Base-by-base conservation (phyloP, 208 protist species). In the Acanthamoeba castellanii region DNA sequence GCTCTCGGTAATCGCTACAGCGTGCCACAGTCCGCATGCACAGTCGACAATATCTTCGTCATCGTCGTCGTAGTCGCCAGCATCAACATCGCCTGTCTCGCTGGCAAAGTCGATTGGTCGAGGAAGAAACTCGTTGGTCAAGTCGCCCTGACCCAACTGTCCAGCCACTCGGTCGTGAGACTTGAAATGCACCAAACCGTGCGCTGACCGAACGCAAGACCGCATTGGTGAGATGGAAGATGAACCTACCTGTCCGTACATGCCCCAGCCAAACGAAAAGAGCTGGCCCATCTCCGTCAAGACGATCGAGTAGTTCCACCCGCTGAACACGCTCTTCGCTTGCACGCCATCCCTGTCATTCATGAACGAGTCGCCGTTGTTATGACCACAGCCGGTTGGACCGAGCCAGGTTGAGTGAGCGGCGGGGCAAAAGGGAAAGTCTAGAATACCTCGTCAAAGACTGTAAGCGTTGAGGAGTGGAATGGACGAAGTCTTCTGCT, bases 251-350 rank as follows among this genome's bases (percentile, higher is more conserved):
- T 91, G 84, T 5, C n/a, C 84, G 16, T 91, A 91, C 84, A 91
- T 91, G 6, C 84, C 84, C 84, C 84, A 91, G 37, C 84, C 84
- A 91, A 91, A 91, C 22, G 57, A 45, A 27, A 91, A 91, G 32
- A 91, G 47, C 34, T 70, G 50, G 32, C 84, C 84, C 34, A 72
- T 22, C 20, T 64, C 30, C 30, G 27, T 30, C 14, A 91, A 27
- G 0, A 70, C 57, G 30, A 91, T 14, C 20, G 84, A 91, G 34
- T 91, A 70, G 14, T 70, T 91, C 84, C 84, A 91, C 25, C 84
- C 84, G 32, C 52, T 25, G n/a, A 45, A 64, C n/a, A 91, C 57
- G 5, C 25, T 42, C 8, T 22, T 7, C 5, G 55, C 59, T 1
- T n/a, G 50, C 25, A 91, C 25, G 57, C 34, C 25, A 47, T 64